Evolutionary conservation across 208 protist species (phyloP).

Genomic region (Eutreptiella sp.): DNA sequence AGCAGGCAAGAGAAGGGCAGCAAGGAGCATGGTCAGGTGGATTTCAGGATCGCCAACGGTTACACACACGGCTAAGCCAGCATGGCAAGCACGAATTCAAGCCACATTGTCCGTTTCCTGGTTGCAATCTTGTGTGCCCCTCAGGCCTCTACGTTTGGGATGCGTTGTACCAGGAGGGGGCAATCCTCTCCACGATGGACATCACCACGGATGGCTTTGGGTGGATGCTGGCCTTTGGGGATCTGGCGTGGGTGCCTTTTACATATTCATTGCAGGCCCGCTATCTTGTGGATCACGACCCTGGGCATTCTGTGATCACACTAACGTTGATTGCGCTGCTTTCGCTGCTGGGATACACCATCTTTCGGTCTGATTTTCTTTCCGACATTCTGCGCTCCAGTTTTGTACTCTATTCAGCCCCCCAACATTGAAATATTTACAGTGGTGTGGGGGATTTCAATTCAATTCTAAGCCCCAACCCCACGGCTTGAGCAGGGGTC

Average conservation of each 20-base stretch:
- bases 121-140: background rate
- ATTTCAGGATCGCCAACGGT: no score
- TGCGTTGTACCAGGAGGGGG: constrained; percentile 77
- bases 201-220: constrained; percentile 91
- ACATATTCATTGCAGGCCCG: constrained; percentile 87
- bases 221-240: constrained; percentile 91
- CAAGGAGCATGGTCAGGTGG: no score
- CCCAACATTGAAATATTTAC: no score
- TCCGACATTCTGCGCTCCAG: no score
- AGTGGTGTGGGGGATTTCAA: no score
- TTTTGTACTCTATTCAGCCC: no score
- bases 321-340: background rate
- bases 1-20: no score
- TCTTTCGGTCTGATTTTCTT: no score
- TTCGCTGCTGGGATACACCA: constrained; percentile 41
- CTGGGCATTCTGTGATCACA: background rate
- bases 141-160: constrained; percentile 90
- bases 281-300: constrained; percentile 53
- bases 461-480: no score
- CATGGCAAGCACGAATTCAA: constrained; percentile 1
- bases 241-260: constrained; percentile 88
- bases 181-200: constrained; percentile 91
- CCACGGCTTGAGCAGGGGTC: no score
- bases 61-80: no score
- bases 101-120: constrained; percentile 6